Evolutionary conservation across 2,329 filamentous ascomycete genomes (phyloP), one percentile per base, ranked within the genome.

Genomic region (Didymella exigua): DNA sequence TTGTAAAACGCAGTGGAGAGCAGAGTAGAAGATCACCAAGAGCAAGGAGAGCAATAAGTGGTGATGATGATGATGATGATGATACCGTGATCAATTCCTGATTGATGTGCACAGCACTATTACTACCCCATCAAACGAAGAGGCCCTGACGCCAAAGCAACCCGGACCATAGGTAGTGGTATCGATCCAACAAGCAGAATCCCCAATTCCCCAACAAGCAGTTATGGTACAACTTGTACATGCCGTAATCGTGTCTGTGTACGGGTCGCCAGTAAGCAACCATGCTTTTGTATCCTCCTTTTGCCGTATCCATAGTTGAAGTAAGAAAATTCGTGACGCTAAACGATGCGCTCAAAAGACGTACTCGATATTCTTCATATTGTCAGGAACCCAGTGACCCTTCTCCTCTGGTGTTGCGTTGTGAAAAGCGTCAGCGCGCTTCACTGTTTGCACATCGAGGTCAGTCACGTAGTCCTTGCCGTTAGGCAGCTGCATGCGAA

Each of bases 391-490:
- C 90, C 91, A 96, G 7, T 87, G 84, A 1, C 93, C 93, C 75
- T 91, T 93, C 81, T 97, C 93, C 65, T 93, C 91, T 0, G 89
- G 86, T 0, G 89, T 93, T 5, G 92, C 89, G 58, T 82, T 82
- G 64, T 88, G 87, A 70, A 98, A 88, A 24, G 89, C 93, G 63
- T 96, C 86, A n/a, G 93, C 91, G 27, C 93, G 86, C 75, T 89
- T 89, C 72, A 98, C 76, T 2, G 93, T 97, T 79, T 95, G 89
- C 45, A 97, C 86, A 70, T 98, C 95, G 38, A 99, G 82, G 71
- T 98, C 95, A 6, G 93, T 98, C 33, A 97, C 88, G 72, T 96
- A 98, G 69, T 85, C 85, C 70, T 91, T 89, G 21, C 84, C 84
- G 16, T 72, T 72, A 1, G 70, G 69, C 57, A 97, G 82, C 75